phyloP scores from a whole-genome alignment of 352 stramenopile genomes.

The Phytophthora quininea region DNA sequence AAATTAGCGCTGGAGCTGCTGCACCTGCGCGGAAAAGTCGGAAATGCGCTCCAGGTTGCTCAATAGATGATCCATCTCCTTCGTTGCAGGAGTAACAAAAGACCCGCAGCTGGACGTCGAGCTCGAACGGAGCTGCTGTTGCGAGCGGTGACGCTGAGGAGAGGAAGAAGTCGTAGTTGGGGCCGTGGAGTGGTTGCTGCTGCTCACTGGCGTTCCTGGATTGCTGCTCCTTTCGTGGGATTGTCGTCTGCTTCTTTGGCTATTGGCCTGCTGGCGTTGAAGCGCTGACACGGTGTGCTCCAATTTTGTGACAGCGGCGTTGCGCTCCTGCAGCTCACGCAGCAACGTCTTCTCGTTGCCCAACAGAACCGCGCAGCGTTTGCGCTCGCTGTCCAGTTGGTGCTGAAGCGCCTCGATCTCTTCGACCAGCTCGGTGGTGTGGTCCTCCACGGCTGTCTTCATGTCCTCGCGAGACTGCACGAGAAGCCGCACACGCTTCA shows the following conservation, averaged over 20 bases:
- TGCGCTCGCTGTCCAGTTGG: conserved; percentile 69
- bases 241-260: conserved; percentile 21
- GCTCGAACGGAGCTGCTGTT: conserved; percentile 18
- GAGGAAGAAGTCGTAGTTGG: conserved; percentile 33
- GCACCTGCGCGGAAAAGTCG: conserved; percentile 53
- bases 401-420: conserved; percentile 73
- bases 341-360: conserved; percentile 74
- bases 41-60: conserved; percentile 76
- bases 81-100: conserved; percentile 35
- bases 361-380: conserved; percentile 65
- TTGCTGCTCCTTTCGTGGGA: conserved; percentile 28
- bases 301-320: conserved; percentile 54
- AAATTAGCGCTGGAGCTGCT: conserved; percentile 34
- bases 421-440: conserved; percentile 67
- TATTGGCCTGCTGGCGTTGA: conserved; percentile 29
- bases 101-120: conserved; percentile 15
- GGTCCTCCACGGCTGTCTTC: conserved; percentile 62
- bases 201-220: conserved; percentile 29
- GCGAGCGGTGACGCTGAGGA: conserved; percentile 16
- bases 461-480: conserved; percentile 71
- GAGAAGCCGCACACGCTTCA: conserved; percentile 60
- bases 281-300: conserved; percentile 48
- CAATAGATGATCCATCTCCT: conserved; percentile 72
- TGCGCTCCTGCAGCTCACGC: conserved; percentile 76
- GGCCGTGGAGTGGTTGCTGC: conserved; percentile 39